Evolutionary conservation across 2,329 filamentous ascomycete genomes (phyloP), one percentile per base, ranked within the genome.

Genomic region (Fusarium robinianum): DNA sequence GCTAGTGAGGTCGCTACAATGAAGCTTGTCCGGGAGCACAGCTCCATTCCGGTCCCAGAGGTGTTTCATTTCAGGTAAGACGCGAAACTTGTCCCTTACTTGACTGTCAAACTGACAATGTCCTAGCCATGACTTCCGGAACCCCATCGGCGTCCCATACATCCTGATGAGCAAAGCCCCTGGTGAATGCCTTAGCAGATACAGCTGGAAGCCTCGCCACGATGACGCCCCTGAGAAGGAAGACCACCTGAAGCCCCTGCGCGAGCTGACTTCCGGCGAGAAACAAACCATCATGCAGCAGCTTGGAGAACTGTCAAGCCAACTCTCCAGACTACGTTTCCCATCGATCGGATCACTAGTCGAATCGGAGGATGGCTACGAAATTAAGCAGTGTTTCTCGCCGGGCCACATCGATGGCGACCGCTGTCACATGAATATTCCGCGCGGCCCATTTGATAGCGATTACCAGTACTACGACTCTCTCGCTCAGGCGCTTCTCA

Each of bases 401-500:
- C n/a, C n/a, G n/a, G n/a, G n/a, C n/a, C n/a, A n/a, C n/a, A n/a
- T n/a, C n/a, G n/a, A n/a, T n/a, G n/a, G n/a, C n/a, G n/a, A n/a
- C n/a, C n/a, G n/a, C n/a, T n/a, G n/a, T n/a, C n/a, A n/a, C n/a
- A n/a, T 6, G 31, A 26, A n/a, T 52, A 38, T 43, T 38, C 29
- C 4, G 32, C 56, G 60, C 22, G 64, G 62, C 9, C 63, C 62
- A 14, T 65, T 63, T 41, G 8, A 29, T 2, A 7, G 55, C 34
- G 61, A 62, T 22, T 18, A 37, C 17, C 40, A 58, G 4, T 65
- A 65, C 35, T 52, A 63, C 2, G 23, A 51, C 26, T 53, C 62
- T 23, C 51, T 63, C 4, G 35, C 60, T 8, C 57, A 55, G 19
- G 55, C 52, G 2, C 55, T 62, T 37, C 51, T 34, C 22, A 29